phyloP scores from a whole-genome alignment of 371 early-diverging fungal species.

The Mucor saturninus region DNA sequence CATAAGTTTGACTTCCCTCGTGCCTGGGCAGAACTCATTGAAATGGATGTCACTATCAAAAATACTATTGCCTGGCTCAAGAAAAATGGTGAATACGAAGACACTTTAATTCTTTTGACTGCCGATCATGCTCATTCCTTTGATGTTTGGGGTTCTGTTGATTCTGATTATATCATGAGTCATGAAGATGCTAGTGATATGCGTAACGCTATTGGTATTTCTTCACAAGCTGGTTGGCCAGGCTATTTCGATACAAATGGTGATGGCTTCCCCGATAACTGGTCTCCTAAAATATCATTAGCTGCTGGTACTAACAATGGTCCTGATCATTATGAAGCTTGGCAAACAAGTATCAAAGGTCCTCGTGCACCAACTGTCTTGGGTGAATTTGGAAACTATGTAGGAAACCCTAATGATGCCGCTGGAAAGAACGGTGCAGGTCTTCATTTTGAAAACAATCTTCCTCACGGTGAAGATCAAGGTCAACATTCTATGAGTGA shows the following conservation, averaged over 20 bases:
- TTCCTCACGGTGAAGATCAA: conserved; percentile 36
- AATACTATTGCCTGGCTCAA: conserved; percentile 66
- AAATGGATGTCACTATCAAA: conserved; percentile 72
- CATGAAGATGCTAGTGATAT: conserved; percentile 40
- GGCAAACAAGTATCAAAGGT: conserved; percentile 51
- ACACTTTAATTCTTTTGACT: conserved; percentile 73
- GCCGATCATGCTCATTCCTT: conserved; percentile 78
- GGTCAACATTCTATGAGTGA: conserved; percentile 68
- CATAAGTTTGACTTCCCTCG: conserved; percentile 77
- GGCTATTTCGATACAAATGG: conserved; percentile 65
- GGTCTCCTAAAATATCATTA: conserved; percentile 58
- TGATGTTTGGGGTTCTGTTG: conserved; percentile 78
- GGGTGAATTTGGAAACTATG: conserved; percentile 28
- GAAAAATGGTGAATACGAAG: conserved; percentile 55
- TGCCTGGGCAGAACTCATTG: conserved; percentile 72
- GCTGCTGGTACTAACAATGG: conserved; percentile 68
- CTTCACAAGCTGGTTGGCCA: conserved; percentile 71
- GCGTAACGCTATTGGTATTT: conserved; percentile 68
- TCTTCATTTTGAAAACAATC: conserved; percentile 43
- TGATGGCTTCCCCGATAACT: conserved; percentile 73
- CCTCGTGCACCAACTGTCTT: conserved; percentile 48
- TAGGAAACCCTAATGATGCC: conserved; percentile 42
- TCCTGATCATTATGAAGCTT: conserved; percentile 66
- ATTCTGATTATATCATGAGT: conserved; percentile 35
- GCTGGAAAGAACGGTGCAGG: conserved; percentile 50